Percentiles rank a stretch among this genome's conserved stretches.
Evolutionary conservation across 768 basidiomycete species (phyloP).

Genomic region (Pholiota conissans): DNA sequence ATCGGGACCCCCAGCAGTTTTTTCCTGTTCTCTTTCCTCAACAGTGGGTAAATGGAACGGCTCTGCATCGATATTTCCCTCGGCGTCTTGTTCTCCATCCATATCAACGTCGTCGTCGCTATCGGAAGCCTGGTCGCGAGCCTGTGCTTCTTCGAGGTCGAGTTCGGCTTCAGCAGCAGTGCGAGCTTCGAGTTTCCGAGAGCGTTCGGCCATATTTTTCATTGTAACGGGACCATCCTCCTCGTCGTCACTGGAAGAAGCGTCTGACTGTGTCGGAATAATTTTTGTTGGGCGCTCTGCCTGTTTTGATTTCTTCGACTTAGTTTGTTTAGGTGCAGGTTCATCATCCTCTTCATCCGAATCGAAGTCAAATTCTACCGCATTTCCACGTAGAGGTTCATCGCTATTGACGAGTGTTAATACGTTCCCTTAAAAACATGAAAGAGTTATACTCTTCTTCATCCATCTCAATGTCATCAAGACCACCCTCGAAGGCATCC

Average conservation of each 20-base stretch:
- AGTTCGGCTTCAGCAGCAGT: conserved; percentile 68
- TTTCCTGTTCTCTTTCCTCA: conserved; percentile 73
- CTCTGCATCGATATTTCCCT: conserved; percentile 41
- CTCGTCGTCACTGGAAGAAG: conserved; percentile 37
- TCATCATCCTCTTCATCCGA: conserved; percentile 61
- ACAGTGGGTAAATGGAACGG: conserved; percentile 68
- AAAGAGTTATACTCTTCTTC: conserved; percentile 27
- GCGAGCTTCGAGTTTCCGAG: conserved; percentile 71
- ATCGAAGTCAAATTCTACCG: conserved; percentile 64
- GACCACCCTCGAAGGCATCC: conserved; percentile 39
- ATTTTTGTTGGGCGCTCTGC: conserved; percentile 46
- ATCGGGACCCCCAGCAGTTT: conserved; percentile 65
- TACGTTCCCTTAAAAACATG: neutral
- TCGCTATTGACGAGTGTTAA: conserved; percentile 33
- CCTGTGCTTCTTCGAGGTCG: conserved; percentile 64
- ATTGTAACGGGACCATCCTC: conserved; percentile 62
- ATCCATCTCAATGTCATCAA: conserved; percentile 52
- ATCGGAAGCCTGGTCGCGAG: conserved; percentile 39
- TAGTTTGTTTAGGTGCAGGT: conserved; percentile 33
- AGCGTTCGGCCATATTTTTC: conserved; percentile 81
- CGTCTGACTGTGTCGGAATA: conserved; percentile 50
- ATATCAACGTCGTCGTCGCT: conserved; percentile 46
- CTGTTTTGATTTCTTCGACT: conserved; percentile 55
- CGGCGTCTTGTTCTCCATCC: conserved; percentile 45
- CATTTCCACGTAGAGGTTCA: conserved; percentile 47